A percentile compares a stretch with the other conserved stretches of the same genome.
Evolutionary conservation across 345 rosid species (phyloP).

Genomic region (Salix purpurea): DNA sequence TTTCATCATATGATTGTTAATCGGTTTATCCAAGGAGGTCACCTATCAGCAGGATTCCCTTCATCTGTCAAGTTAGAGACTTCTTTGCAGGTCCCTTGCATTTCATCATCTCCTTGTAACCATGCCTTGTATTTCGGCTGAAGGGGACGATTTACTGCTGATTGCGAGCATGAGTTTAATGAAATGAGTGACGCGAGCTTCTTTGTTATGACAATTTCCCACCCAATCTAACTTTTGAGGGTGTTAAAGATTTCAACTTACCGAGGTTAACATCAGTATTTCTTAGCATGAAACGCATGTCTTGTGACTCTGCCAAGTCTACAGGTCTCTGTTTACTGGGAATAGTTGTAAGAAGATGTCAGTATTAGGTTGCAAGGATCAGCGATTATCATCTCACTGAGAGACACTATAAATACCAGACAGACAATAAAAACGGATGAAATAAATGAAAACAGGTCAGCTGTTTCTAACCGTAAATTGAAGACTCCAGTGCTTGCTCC

Average conservation of each 20-base stretch:
- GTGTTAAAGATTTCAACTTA: conserved; percentile 36
- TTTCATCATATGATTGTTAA: neutral
- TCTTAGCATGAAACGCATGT: conserved; percentile 73
- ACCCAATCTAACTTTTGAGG: neutral
- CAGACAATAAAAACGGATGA: neutral
- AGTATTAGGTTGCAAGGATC: conserved; percentile 11
- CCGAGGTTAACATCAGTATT: conserved; percentile 50
- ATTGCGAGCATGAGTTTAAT: conserved; percentile 18
- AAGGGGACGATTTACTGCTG: conserved; percentile 41
- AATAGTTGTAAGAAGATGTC: conserved; percentile 17
- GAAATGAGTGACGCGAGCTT: conserved; percentile 6
- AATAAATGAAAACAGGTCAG: conserved; percentile 7
- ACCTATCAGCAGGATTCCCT: conserved; percentile 33
- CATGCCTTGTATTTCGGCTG: conserved; percentile 32
- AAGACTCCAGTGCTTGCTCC: conserved; percentile 72
- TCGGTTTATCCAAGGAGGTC: conserved; percentile 6
- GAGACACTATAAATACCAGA: neutral
- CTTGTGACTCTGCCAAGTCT: conserved; percentile 77
- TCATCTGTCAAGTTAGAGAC: conserved; percentile 25
- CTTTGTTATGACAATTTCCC: neutral
- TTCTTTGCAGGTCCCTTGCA: conserved; percentile 30
- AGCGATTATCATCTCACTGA: neutral
- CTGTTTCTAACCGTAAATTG: conserved; percentile 63
- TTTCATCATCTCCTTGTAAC: conserved; percentile 31
- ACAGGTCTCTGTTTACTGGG: conserved; percentile 72